Evolutionary conservation across 2,329 filamentous ascomycete genomes (phyloP).

Genomic region (Alternaria sp.): DNA sequence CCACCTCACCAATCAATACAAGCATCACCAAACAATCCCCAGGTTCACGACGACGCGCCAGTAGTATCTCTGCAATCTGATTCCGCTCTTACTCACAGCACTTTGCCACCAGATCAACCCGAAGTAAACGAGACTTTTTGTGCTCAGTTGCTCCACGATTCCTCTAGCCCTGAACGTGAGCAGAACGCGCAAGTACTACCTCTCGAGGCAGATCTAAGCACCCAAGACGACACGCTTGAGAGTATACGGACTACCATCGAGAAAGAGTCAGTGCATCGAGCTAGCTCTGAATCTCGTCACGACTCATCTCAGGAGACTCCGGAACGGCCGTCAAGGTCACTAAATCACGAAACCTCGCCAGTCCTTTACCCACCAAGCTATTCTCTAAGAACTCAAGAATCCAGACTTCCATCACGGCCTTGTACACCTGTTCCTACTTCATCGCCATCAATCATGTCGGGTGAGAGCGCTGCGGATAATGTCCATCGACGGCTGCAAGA

Average conservation of each 20-base stretch:
- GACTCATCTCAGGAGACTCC: slow-evolving; percentile 45
- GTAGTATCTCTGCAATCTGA: neutral
- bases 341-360: slow-evolving; percentile 27
- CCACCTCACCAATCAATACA: slow-evolving; percentile 6
- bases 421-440: slow-evolving; percentile 24
- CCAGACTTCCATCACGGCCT: slow-evolving; percentile 31
- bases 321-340: slow-evolving; percentile 14
- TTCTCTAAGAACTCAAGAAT: slow-evolving; percentile 28
- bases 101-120: neutral
- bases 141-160: slow-evolving; percentile 4
- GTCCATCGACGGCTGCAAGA: slow-evolving; percentile 20
- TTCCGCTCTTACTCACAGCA: neutral
- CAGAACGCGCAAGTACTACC: slow-evolving; percentile 40
- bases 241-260: slow-evolving; percentile 30
- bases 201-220: slow-evolving; percentile 21
- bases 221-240: slow-evolving; percentile 27
- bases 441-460: slow-evolving; percentile 27
- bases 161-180: slow-evolving; percentile 14
- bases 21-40: neutral
- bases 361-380: slow-evolving; percentile 33
- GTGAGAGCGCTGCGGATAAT: slow-evolving; percentile 13
- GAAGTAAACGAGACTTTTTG: neutral
- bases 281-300: slow-evolving; percentile 35
- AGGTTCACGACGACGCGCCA: neutral
- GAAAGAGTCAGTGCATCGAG: slow-evolving; percentile 1